Conservation (phyloP, 2,329 filamentous ascomycete genomes). For the Aureobasidium pullulans region DNA sequence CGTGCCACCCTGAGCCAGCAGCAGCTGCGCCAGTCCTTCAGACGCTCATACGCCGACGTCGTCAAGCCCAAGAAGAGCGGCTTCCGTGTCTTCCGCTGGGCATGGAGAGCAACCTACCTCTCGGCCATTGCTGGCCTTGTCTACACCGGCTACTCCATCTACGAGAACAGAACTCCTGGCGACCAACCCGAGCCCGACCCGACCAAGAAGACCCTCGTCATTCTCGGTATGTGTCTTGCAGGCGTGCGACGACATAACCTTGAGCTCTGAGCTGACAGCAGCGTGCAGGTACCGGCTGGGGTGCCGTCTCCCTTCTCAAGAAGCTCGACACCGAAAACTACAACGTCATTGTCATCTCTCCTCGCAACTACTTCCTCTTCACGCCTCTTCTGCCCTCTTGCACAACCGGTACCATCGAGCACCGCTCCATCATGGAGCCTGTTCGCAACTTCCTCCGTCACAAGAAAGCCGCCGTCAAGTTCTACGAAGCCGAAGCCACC, state of each 20-base stretch:
- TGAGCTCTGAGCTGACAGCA: conserved; percentile 19
- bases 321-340: conserved; percentile 99
- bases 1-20: conserved; percentile 12
- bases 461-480: conserved; percentile 89
- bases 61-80: conserved; percentile 41
- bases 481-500: conserved; percentile 95
- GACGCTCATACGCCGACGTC: conserved; percentile 27
- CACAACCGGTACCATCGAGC: conserved; percentile 94
- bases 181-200: conserved; percentile 76
- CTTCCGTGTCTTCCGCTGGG: conserved; percentile 67
- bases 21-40: conserved; percentile 21
- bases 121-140: conserved; percentile 61
- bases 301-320: conserved; percentile 90
- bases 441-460: conserved; percentile 91
- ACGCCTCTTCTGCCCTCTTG: conserved; percentile 95
- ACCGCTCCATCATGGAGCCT: conserved; percentile 99
- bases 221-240: conserved; percentile 61
- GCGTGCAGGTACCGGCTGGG: conserved; percentile 81
- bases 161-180: conserved; percentile 69
- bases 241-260: not conserved
- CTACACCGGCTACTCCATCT: conserved; percentile 74
- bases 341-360: conserved; percentile 96
- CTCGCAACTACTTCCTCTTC: conserved; percentile 99
- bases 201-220: conserved; percentile 90
- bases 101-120: conserved; percentile 77